Evolutionary conservation across 2,329 filamentous ascomycete genomes (phyloP), one percentile per base, ranked within the genome.

Genomic region (Sphaerulina populicola): DNA sequence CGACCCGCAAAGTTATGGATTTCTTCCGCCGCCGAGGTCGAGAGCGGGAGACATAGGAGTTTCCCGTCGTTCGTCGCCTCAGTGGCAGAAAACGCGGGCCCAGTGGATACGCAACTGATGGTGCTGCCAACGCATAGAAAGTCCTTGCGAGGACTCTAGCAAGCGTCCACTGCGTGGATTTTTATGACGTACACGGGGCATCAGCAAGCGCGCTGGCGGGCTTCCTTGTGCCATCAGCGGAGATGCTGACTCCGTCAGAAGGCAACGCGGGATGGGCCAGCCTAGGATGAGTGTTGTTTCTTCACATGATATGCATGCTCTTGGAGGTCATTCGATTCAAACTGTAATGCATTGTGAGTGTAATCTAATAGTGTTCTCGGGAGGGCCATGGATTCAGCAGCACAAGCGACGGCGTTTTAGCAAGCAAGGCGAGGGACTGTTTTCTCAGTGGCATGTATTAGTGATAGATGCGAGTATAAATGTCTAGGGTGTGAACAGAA

Each of bases 1-100:
- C 89, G 2, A 89, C 90, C 11, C 85, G 90, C 67, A 83, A 88
- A 66, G 93, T 98, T 36, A 97, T 98, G 90, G 91, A 98, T 72
- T 95, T 97, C 70, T 98, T 98, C 75, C 79, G 93, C 62, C 79
- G 90, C 68, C 80, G 90, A 66, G 88, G 86, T 50, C 88, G 85
- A 72, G 87, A 68, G 46, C 58, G 66, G 18, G 56, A 58, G 39
- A 52, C 51, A 15, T 58, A 58, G 55, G 55, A 55, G 47, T 48
- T 57, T 49, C 55, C 49, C 21, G 29, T 51, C 33, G 36, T 49
- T 23, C 52, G 52, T 9, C 47, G 47, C 39, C 47, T 57, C 52
- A 57, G 52, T 42, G 53, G 47, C 15, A 41, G 46, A 36, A 36
- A 36, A 30, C 36, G 35, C 10, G 36, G 38, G 12, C 38, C 29